Conservation (phyloP, 352 stramenopile genomes). For the Poterioochromonas sp. region DNA sequence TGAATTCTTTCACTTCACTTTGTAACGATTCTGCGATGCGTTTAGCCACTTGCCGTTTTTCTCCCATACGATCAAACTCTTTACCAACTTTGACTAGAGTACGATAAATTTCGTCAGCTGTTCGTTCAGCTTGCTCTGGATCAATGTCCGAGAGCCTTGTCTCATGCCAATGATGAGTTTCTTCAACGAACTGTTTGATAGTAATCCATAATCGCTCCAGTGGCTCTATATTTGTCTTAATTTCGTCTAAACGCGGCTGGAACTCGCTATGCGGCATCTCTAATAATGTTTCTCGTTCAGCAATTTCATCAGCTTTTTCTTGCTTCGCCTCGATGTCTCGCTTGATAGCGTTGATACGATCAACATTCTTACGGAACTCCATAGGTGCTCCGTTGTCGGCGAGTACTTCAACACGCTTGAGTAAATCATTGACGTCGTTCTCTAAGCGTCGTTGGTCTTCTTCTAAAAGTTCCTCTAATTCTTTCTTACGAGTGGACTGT, state of each 20-base stretch:
- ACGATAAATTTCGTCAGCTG: conserved; percentile 71
- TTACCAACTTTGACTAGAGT: conserved; percentile 77
- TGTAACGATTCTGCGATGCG: conserved; percentile 32
- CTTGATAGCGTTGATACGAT: conserved; percentile 18
- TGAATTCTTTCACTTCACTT: conserved; percentile 48
- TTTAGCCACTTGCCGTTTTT: conserved; percentile 57
- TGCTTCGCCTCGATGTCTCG: conserved; percentile 57
- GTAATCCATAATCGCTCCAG: conserved; percentile 39
- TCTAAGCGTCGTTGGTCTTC: conserved; percentile 36
- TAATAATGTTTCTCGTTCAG: conserved; percentile 72
- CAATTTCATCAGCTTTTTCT: conserved; percentile 58
- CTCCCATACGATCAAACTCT: conserved; percentile 73
- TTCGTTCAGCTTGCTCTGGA: conserved; percentile 65
- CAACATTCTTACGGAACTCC: conserved; percentile 35
- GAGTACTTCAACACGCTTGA: conserved; percentile 26
- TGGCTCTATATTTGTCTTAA: conserved; percentile 37
- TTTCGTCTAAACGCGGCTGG: conserved; percentile 40
- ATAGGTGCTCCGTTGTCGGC: conserved; percentile 16
- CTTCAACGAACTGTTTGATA: conserved; percentile 40
- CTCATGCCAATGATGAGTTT: conserved; percentile 44
- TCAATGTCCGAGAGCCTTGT: conserved; percentile 59
- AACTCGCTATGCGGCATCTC: conserved; percentile 68
- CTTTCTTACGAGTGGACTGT: conserved; percentile 71
- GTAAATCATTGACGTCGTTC: conserved; percentile 28
- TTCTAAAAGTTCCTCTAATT: conserved; percentile 56